Base-by-base conservation (phyloP, 106 monocot species). In the Dendrobium nobile region DNA sequence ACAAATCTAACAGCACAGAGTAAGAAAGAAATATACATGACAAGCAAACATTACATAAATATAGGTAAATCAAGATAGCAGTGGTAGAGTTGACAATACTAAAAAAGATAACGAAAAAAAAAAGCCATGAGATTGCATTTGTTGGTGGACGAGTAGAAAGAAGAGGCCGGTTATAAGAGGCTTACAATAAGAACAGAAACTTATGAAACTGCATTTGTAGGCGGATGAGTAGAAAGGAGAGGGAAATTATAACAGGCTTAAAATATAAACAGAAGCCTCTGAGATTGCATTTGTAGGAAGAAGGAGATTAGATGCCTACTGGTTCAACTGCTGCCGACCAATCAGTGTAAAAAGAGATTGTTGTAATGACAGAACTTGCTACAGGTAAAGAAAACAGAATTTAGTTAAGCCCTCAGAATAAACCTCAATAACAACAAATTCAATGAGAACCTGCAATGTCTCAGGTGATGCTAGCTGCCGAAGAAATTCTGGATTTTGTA, bases 401-500 rank as follows among this genome's bases (percentile, higher is more conserved):
- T 51, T 42, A 44, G 47, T 80, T 26, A 28, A 58, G 13, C 13
- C 2, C 67, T 76, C 41, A 42, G 27, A 37, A 33, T 61, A 20
- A 47, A 56, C 24, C 4, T 65, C 16, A 44, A 54, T 59, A 20
- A 8, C 78, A 17, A 31, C 0, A 58, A 82, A 7, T 79, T 55
- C 2, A 7, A 9, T 59, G 9, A 19, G 11, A 73, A 90, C 97
- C 94, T 92, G 94, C 81, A 97, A 26, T 51, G 88, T 91, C 74
- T 92, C 94, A 74, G 94, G 92, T 20, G 92, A 92, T 76, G 89
- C 83, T 40, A 92, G 70, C 75, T 88, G 94, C 65, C 92, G 98
- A 76, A 92, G 40, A 76, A 92, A 91, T 58, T 95, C 91, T 76
- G 92, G 92, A 79, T 92, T 92, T 82, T 92, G 94, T 73, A 95